A percentile compares a stretch with the other conserved stretches of the same genome.
phyloP scores from a whole-genome alignment of 306 rosid species.

The Inga leiocalycina region DNA sequence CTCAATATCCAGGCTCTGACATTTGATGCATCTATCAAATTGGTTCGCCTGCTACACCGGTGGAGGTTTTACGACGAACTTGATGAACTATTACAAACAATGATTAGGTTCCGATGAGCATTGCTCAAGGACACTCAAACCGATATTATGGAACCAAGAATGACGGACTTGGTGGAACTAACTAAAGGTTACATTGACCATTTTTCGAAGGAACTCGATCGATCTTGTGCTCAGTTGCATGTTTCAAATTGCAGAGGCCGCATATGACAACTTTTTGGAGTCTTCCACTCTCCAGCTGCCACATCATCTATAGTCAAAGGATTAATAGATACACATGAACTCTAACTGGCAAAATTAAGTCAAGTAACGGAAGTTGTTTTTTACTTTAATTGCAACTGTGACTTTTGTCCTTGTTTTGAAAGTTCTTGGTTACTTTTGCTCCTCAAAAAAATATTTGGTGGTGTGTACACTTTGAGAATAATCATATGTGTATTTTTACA shows the following conservation, averaged over 20 bases:
- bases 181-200: background rate
- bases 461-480: no score
- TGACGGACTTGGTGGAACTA: slow-evolving; percentile 1
- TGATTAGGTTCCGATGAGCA: background rate
- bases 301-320: no score
- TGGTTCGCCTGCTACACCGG: background rate
- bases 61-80: background rate
- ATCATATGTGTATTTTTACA: no score
- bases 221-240: background rate
- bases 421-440: no score
- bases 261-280: background rate
- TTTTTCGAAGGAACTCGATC: background rate
- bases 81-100: background rate
- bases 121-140: no score
- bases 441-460: no score
- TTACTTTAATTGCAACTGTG: no score
- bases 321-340: no score
- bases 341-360: no score
- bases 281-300: no score
- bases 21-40: background rate
- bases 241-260: background rate
- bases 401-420: no score
- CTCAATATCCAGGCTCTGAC: background rate
- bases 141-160: background rate
- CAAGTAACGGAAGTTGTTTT: no score